A percentile compares a stretch with the other conserved stretches of the same genome.
Evolutionary conservation across 2,329 filamentous ascomycete species (phyloP).

Genomic region (Claviceps arundinis): DNA sequence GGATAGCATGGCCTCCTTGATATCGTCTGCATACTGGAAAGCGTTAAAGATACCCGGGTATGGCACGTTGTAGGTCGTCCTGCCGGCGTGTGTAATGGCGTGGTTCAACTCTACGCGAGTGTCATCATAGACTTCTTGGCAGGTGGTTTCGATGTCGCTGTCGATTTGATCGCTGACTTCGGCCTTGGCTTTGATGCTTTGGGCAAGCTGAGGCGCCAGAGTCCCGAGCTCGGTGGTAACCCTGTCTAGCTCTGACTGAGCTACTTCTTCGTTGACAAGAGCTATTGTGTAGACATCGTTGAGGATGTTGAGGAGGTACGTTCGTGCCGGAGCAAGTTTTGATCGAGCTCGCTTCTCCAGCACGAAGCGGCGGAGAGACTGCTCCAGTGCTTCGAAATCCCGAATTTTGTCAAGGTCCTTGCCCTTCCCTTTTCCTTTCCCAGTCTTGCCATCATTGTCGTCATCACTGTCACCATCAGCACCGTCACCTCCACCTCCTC

Average conservation of each 20-base stretch:
- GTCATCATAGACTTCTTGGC: slow-evolving; percentile 72
- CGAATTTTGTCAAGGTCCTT: slow-evolving; percentile 79
- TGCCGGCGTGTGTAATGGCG: slow-evolving; percentile 67
- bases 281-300: slow-evolving; percentile 76
- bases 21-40: slow-evolving; percentile 85
- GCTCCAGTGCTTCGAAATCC: slow-evolving; percentile 83
- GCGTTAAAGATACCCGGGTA: slow-evolving; percentile 78
- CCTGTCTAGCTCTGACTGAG: slow-evolving; percentile 69
- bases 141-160: slow-evolving; percentile 69
- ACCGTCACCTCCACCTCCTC: slow-evolving; percentile 35
- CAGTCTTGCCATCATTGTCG: slow-evolving; percentile 46
- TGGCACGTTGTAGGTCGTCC: slow-evolving; percentile 63
- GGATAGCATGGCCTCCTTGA: slow-evolving; percentile 84
- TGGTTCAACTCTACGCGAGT: slow-evolving; percentile 61
- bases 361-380: slow-evolving; percentile 81
- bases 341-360: slow-evolving; percentile 90
- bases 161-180: slow-evolving; percentile 76
- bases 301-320: slow-evolving; percentile 86
- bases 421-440: slow-evolving; percentile 66
- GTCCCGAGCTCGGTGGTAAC: slow-evolving; percentile 69
- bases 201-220: slow-evolving; percentile 74
- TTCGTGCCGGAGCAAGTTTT: slow-evolving; percentile 89
- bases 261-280: slow-evolving; percentile 75
- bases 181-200: slow-evolving; percentile 64
- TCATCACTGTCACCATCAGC: slow-evolving; percentile 45